Conservation (phyloP, 2,329 filamentous ascomycete species). For the Bipolaris zeicola region DNA sequence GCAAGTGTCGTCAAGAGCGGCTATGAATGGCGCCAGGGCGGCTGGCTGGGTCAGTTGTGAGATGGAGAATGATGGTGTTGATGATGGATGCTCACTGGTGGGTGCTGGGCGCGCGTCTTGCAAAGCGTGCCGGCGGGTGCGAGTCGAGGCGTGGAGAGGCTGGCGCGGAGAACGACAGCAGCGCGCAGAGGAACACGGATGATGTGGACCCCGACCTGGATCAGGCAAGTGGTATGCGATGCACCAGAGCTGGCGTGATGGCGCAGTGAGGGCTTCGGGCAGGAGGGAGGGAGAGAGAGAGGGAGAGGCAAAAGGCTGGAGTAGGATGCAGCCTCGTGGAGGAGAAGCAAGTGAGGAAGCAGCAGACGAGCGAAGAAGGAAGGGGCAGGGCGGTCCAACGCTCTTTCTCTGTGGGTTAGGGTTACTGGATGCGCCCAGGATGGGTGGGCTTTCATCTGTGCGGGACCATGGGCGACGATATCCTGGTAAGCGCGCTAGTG, state of each 20-base stretch:
- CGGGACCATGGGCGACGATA: slow-evolving; percentile 9
- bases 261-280: slow-evolving; percentile 17
- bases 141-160: slow-evolving; percentile 32
- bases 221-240: slow-evolving; percentile 1
- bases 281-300: not conserved
- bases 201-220: slow-evolving; percentile 16
- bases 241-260: slow-evolving; percentile 18
- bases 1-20: slow-evolving; percentile 4
- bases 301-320: slow-evolving; percentile 12
- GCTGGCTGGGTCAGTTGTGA: slow-evolving; percentile 2
- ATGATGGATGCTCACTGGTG: slow-evolving; percentile 9
- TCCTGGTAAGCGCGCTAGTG: slow-evolving; percentile 9
- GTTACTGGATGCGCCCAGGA: slow-evolving; percentile 14
- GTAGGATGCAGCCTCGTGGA: slow-evolving; percentile 23
- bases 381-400: slow-evolving; percentile 33
- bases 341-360: slow-evolving; percentile 30
- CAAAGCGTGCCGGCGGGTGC: slow-evolving; percentile 16
- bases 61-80: slow-evolving; percentile 5
- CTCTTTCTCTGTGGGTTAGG: slow-evolving; percentile 26
- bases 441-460: slow-evolving; percentile 11
- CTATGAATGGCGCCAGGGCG: not conserved
- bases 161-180: slow-evolving; percentile 34
- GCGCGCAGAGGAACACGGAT: slow-evolving; percentile 27
- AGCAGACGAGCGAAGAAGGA: slow-evolving; percentile 30
- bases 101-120: slow-evolving; percentile 23